Base-by-base conservation (phyloP, 257 asterid genomes). In the Solanum arcanum region DNA sequence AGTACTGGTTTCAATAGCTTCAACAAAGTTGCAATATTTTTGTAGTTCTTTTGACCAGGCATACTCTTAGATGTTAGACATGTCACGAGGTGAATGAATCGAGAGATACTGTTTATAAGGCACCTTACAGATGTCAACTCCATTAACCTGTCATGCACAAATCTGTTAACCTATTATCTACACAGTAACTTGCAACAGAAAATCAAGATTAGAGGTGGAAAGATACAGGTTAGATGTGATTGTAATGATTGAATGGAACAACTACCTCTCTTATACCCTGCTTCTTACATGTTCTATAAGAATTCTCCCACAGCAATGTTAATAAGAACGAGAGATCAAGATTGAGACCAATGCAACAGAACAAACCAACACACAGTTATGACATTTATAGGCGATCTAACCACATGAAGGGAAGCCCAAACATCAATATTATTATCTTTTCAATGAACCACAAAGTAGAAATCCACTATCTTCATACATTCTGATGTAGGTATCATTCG, bases 31-130 rank as follows among this genome's bases (percentile, higher is more conserved):
- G 91, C 93, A 87, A 94, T 59, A 86, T 91, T 88, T 42, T 84
- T 87, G 91, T 93, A 96, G 87, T 93, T 95, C 90, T 91, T 90
- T 91, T 93, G 94, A 88, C 93, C 90, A 41, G 98, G 98, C 93
- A 93, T 93, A 33, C 81, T 85, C 90, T 90, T 93, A 49, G 94
- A 91, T 75, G 87, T 78, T 73, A 94, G 91, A 87, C 96, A 94
- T 52, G 95, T 91, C 75, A 94, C 95, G 82, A 97, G 95, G 92
- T 93, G 99, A 90, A 96, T 90, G 91, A 97, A 96, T 77, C 99
- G 98, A 77, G 97, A 96, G 64, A 94, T 92, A 84, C 98, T 96
- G 95, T 97, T 97, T 31, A 90, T 75, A 88, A 97, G 98, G 90
- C 99, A 95, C 89, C 94, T 91, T 86, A 92, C 90, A 66, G 98